Conservation (phyloP, 1,139 yeast species). For the Geotrichum bryndzae region DNA sequence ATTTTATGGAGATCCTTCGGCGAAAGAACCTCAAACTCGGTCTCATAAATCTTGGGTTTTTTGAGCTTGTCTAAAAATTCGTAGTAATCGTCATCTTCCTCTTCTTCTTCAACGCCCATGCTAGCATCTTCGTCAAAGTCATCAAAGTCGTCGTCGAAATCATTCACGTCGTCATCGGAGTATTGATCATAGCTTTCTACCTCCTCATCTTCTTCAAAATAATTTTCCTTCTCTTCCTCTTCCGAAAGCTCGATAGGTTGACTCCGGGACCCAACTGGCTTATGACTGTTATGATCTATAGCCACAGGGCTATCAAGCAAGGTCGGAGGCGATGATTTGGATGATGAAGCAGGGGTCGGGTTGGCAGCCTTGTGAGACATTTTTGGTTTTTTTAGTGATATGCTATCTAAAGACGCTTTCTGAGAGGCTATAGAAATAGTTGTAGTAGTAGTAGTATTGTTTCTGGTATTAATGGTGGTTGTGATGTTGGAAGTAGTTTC, state of each 20-base stretch:
- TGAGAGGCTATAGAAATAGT: neutral
- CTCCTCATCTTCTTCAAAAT: constrained; percentile 6
- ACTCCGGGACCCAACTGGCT: neutral
- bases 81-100: constrained; percentile 14
- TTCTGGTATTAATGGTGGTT: neutral
- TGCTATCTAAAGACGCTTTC: neutral
- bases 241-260: neutral
- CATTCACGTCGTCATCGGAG: constrained; percentile 8
- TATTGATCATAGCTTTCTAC: constrained; percentile 1
- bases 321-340: neutral
- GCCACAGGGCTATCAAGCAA: constrained; percentile 6
- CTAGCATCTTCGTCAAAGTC: constrained; percentile 11
- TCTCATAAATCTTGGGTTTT: constrained; percentile 24
- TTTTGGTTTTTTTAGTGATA: neutral
- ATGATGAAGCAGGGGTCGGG: neutral
- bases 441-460: neutral
- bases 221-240: constrained; percentile 2
- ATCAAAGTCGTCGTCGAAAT: constrained; percentile 14
- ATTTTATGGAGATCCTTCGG: constrained; percentile 29
- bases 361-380: neutral
- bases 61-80: constrained; percentile 12
- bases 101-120: constrained; percentile 7
- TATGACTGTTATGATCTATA: neutral
- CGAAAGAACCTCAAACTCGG: constrained; percentile 29
- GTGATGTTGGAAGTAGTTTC: neutral